Evolutionary conservation across 768 basidiomycete genomes (phyloP).

Genomic region (Boletus vinaceobasis): DNA sequence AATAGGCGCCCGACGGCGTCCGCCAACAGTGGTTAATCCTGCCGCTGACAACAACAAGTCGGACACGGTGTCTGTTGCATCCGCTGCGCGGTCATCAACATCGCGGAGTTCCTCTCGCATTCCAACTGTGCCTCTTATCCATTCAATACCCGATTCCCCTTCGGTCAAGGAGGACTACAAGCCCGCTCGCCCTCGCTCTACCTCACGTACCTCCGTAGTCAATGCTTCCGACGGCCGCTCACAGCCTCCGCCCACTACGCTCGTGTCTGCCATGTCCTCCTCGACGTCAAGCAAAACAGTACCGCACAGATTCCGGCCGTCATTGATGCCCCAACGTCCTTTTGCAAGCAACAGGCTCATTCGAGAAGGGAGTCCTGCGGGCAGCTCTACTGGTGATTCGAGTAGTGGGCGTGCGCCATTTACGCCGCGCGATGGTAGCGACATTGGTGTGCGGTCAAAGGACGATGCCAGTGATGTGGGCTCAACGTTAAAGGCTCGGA

Average conservation of each 20-base stretch:
- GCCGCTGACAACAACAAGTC: constrained; percentile 25
- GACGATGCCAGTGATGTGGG: constrained; percentile 22
- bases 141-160: constrained; percentile 31
- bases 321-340: constrained; percentile 44
- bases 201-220: constrained; percentile 7
- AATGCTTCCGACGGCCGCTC: constrained; percentile 12
- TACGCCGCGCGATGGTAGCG: constrained; percentile 79
- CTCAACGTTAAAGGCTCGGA: constrained; percentile 28
- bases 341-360: constrained; percentile 44
- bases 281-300: constrained; percentile 19
- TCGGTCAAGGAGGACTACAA: constrained; percentile 26
- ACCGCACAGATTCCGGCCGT: constrained; percentile 23
- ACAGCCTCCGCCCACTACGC: constrained; percentile 8
- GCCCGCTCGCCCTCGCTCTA: constrained; percentile 9
- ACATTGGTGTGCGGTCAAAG: constrained; percentile 34
- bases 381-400: constrained; percentile 80
- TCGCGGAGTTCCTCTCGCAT: constrained; percentile 26
- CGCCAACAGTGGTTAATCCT: constrained; percentile 3
- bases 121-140: constrained; percentile 30
- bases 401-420: constrained; percentile 73
- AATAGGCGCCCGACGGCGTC: constrained; percentile 10
- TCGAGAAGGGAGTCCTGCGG: constrained; percentile 63
- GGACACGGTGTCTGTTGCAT: constrained; percentile 24
- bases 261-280: constrained; percentile 6
- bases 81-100: constrained; percentile 17